Percentiles rank a stretch among this genome's conserved stretches.
Evolutionary conservation across 2,329 filamentous ascomycete species (phyloP).

Genomic region (Talaromyces atroroseus): DNA sequence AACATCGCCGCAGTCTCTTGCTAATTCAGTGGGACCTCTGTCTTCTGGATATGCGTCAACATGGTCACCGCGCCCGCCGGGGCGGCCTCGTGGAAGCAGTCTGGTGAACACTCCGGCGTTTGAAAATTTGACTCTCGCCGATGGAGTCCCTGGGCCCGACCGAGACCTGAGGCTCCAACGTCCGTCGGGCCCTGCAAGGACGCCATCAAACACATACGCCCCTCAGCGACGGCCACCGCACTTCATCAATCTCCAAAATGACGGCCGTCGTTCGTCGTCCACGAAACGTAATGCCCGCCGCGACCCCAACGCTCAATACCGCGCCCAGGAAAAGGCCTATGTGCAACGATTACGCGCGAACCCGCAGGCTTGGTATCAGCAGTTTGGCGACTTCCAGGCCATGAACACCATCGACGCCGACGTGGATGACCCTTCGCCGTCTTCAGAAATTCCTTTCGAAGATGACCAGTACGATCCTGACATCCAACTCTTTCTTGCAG

Average conservation of each 20-base stretch:
- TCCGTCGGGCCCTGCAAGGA: conserved; percentile 63
- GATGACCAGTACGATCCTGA: conserved; percentile 83
- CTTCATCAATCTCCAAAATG: conserved; percentile 42
- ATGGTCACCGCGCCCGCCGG: conserved; percentile 31
- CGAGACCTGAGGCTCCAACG: conserved; percentile 53
- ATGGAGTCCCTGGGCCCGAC: conserved; percentile 24
- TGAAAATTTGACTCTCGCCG: conserved; percentile 30
- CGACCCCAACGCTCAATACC: conserved; percentile 67
- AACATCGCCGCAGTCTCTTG: conserved; percentile 30
- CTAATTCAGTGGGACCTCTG: conserved; percentile 19
- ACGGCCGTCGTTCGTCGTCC: conserved; percentile 53
- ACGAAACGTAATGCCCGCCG: conserved; percentile 49
- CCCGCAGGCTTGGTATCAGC: conserved; percentile 65
- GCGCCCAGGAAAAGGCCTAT: conserved; percentile 89
- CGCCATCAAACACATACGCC: conserved; percentile 75
- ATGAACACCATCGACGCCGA: conserved; percentile 72
- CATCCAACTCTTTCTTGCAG: conserved; percentile 85
- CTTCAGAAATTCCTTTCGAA: conserved; percentile 76
- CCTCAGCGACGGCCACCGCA: conserved; percentile 52
- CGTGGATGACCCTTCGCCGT: conserved; percentile 84
- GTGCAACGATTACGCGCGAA: conserved; percentile 86
- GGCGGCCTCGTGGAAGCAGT: conserved; percentile 41
- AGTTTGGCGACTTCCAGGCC: conserved; percentile 59
- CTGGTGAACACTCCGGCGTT: conserved; percentile 37
- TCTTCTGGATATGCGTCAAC: conserved; percentile 22